Percentiles rank a stretch among this genome's conserved stretches.
phyloP scores from a whole-genome alignment of 1,284 basidiomycete species.

The Puccinia brachypodii region DNA sequence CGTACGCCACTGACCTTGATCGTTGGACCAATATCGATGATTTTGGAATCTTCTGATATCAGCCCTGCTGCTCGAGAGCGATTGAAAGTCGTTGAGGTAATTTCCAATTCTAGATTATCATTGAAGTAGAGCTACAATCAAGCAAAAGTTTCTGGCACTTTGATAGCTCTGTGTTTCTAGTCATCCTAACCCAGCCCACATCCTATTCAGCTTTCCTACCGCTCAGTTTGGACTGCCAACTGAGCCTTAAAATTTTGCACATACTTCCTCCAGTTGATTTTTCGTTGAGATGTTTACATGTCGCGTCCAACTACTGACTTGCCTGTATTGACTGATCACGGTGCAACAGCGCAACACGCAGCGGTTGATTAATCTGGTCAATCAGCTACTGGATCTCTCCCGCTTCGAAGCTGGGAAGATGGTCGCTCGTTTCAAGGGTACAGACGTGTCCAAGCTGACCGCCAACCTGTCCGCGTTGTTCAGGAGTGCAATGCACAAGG shows the following conservation, averaged over 20 bases:
- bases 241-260: not conserved
- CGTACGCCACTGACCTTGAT: constrained; percentile 42
- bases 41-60: constrained; percentile 32
- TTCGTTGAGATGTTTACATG: not conserved
- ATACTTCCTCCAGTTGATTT: not conserved
- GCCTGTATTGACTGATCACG: not conserved
- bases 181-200: not conserved
- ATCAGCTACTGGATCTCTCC: constrained; percentile 44
- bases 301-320: constrained; percentile 1
- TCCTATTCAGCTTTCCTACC: not conserved
- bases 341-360: constrained; percentile 33
- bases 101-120: not conserved
- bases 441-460: constrained; percentile 29
- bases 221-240: not conserved
- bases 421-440: constrained; percentile 31
- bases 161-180: not conserved
- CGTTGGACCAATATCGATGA: constrained; percentile 45
- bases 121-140: not conserved
- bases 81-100: constrained; percentile 43
- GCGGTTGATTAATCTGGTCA: constrained; percentile 46
- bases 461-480: constrained; percentile 36
- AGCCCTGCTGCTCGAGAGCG: constrained; percentile 39
- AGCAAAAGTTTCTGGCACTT: not conserved
- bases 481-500: constrained; percentile 37
- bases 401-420: constrained; percentile 44